Conservation (phyloP, 1,284 basidiomycete genomes). For the Microbotryum silenes-acaulis region DNA sequence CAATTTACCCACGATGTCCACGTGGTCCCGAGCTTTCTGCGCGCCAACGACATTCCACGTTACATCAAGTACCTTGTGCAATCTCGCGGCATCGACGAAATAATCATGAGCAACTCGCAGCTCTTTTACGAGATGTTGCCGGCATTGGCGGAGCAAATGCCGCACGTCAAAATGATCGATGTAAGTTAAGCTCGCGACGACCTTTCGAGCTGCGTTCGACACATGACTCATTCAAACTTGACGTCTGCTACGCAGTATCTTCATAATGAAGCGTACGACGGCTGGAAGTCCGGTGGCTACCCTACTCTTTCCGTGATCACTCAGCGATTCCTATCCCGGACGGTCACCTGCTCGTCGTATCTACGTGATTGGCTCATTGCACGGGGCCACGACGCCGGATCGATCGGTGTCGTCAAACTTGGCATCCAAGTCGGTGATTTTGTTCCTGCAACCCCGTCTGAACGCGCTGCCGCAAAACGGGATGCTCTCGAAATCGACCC, state of each 20-base stretch:
- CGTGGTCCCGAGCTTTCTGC: constrained; percentile 21
- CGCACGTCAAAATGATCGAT: constrained; percentile 18
- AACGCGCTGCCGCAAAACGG: constrained; percentile 7
- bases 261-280: constrained; percentile 24
- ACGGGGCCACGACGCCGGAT: constrained; percentile 11
- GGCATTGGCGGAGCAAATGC: constrained; percentile 19
- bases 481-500: constrained; percentile 7
- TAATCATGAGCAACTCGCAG: constrained; percentile 22
- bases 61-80: constrained; percentile 26
- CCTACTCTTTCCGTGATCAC: constrained; percentile 17
- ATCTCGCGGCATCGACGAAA: constrained; percentile 4
- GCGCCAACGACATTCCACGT: constrained; percentile 16
- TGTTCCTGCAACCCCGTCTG: constrained; percentile 6
- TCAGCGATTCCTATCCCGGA: constrained; percentile 24
- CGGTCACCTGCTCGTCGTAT: constrained; percentile 24
- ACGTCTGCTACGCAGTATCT: constrained; percentile 12
- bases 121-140: constrained; percentile 27
- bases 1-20: constrained; percentile 27
- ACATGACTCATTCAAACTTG: background rate
- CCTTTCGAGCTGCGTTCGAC: background rate
- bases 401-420: constrained; percentile 27
- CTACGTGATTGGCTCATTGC: constrained; percentile 23
- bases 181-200: constrained; percentile 3
- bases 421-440: constrained; percentile 19
- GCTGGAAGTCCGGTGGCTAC: constrained; percentile 24